Evolutionary conservation across 345 rosid genomes (phyloP).

Genomic region (Clausena lansium): DNA sequence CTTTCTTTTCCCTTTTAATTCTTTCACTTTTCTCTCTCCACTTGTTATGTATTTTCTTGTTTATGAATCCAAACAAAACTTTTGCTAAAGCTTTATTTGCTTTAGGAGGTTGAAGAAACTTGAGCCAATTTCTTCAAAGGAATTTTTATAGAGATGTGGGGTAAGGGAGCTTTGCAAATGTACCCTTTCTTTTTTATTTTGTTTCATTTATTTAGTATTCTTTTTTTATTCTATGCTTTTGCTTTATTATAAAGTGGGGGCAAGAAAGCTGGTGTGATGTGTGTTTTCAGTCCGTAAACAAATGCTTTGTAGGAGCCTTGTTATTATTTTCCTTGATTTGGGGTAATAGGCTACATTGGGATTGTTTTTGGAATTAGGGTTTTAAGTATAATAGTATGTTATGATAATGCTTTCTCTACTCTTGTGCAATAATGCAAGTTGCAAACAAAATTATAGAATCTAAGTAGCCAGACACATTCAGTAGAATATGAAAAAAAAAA

Average conservation of each 20-base stretch:
- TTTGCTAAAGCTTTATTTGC: constrained; percentile 27
- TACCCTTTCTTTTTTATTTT: constrained; percentile 22
- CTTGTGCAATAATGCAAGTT: constrained; percentile 21
- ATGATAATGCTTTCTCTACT: constrained; percentile 12
- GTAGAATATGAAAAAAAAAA: neutral
- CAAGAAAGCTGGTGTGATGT: constrained; percentile 39
- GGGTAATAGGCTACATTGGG: constrained; percentile 26
- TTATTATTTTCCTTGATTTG: constrained; percentile 28
- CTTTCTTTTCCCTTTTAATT: constrained; percentile 9
- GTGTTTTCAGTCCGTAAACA: constrained; percentile 29
- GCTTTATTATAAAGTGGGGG: constrained; percentile 53
- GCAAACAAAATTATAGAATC: constrained; percentile 19
- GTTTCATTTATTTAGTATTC: constrained; percentile 30
- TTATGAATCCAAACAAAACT: constrained; percentile 43
- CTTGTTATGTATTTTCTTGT: constrained; percentile 36
- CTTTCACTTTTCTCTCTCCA: constrained; percentile 33
- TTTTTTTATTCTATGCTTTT: constrained; percentile 39
- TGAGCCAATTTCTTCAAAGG: constrained; percentile 27
- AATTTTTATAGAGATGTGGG: constrained; percentile 38
- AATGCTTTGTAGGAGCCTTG: constrained; percentile 17
- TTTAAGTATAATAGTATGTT: constrained; percentile 14
- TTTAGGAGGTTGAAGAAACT: constrained; percentile 32
- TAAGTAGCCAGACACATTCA: constrained; percentile 2
- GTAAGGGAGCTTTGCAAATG: constrained; percentile 36
- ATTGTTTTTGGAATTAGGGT: constrained; percentile 20